phyloP scores from a whole-genome alignment of 1,139 yeast genomes.

The Suhomyces maxii region DNA sequence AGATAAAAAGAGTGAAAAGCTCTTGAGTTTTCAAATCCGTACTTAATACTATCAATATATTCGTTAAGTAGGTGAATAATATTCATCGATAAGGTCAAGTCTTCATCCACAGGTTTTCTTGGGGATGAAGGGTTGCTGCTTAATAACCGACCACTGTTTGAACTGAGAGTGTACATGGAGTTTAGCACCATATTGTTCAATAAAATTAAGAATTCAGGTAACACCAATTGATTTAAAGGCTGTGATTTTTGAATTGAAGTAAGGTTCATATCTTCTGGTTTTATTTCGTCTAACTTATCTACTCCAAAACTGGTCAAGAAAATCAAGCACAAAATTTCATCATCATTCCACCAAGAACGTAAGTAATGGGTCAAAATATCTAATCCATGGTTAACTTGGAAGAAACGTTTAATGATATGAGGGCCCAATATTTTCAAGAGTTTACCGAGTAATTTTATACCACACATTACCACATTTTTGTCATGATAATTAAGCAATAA shows the following conservation, averaged over 20 bases:
- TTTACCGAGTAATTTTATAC: slow-evolving; percentile 51
- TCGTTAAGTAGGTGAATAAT: slow-evolving; percentile 38
- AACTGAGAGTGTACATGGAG: slow-evolving; percentile 34
- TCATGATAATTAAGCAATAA: slow-evolving; percentile 45
- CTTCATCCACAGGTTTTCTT: slow-evolving; percentile 17
- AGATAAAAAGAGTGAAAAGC: slow-evolving; percentile 26
- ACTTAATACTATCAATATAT: slow-evolving; percentile 31
- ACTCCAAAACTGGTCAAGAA: slow-evolving; percentile 45
- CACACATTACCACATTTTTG: slow-evolving; percentile 44
- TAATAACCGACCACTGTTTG: slow-evolving; percentile 37
- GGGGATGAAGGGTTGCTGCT: slow-evolving; percentile 41
- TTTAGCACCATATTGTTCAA: slow-evolving; percentile 42
- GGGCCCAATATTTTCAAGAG: slow-evolving; percentile 50
- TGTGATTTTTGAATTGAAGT: slow-evolving; percentile 3
- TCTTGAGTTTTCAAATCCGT: slow-evolving; percentile 28
- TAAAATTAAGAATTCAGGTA: slow-evolving; percentile 43
- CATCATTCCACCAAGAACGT: slow-evolving; percentile 48
- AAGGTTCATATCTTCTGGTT: slow-evolving; percentile 3
- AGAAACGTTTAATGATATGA: slow-evolving; percentile 49
- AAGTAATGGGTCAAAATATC: slow-evolving; percentile 50
- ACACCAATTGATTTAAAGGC: slow-evolving; percentile 20
- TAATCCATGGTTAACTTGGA: slow-evolving; percentile 54
- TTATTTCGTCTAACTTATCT: slow-evolving; percentile 15
- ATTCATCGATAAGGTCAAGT: slow-evolving; percentile 29
- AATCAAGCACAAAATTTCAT: slow-evolving; percentile 32